phyloP scores from a whole-genome alignment of 345 rosid species.

The Arabis alpina region DNA sequence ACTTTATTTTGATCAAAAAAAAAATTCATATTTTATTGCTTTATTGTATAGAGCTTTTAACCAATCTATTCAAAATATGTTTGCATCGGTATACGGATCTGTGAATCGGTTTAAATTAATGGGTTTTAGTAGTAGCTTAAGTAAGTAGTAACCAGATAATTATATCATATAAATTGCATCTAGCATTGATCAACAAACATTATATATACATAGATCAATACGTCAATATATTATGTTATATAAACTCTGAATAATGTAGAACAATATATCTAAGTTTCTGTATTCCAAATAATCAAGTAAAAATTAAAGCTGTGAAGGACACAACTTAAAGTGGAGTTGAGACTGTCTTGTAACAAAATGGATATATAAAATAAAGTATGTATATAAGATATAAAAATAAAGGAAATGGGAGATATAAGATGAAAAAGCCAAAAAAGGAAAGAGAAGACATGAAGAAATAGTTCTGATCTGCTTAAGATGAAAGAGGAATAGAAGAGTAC shows the following conservation, averaged over 20 bases:
- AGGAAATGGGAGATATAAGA: slow-evolving; percentile 8
- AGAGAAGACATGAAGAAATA: slow-evolving; percentile 33
- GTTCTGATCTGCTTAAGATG: slow-evolving; percentile 42
- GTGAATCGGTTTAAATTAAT: not conserved
- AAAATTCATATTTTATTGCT: too few relatives aligned
- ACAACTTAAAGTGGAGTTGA: slow-evolving; percentile 4
- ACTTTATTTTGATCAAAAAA: too few relatives aligned
- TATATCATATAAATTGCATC: not conserved
- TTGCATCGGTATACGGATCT: not conserved
- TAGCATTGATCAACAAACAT: not conserved
- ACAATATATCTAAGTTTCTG: not conserved
- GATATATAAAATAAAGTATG: not conserved
- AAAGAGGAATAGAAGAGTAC: slow-evolving; percentile 45
- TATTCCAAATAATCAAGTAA: not conserved
- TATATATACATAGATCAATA: not conserved
- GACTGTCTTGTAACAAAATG: not conserved
- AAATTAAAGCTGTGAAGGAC: not conserved
- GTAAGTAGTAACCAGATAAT: not conserved
- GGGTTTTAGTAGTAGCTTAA: not conserved
- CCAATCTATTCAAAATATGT: not conserved
- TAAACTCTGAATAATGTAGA: not conserved
- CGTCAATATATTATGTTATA: not conserved
- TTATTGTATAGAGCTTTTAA: not conserved
- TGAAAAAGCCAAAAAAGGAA: slow-evolving; percentile 37
- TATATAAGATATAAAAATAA: not conserved